phyloP scores from a whole-genome alignment of 441 rosid genomes.

The Geranium incanum region DNA sequence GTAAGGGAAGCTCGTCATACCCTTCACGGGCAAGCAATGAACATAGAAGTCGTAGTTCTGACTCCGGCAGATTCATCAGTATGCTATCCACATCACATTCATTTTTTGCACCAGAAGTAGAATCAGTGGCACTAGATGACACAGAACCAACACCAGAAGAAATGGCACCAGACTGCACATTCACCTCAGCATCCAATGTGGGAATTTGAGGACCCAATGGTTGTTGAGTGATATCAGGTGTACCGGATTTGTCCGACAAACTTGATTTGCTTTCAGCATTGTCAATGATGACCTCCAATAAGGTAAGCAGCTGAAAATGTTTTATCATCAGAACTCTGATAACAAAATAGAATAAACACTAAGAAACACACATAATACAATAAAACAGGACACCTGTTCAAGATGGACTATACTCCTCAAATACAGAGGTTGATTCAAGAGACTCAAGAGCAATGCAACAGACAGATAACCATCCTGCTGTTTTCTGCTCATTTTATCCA shows the following conservation, averaged over 20 bases:
- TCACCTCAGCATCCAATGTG: constrained; percentile 33
- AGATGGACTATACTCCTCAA: constrained; percentile 92
- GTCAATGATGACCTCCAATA: constrained; percentile 79
- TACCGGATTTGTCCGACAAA: constrained; percentile 43
- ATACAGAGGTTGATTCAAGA: constrained; percentile 87
- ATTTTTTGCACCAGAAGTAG: constrained; percentile 35
- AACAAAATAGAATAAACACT: constrained; percentile 4
- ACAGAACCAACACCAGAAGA: constrained; percentile 35
- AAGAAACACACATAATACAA: constrained; percentile 6
- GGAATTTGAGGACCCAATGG: constrained; percentile 34
- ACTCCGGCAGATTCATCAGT: constrained; percentile 63
- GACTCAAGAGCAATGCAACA: constrained; percentile 70
- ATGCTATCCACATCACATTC: constrained; percentile 52
- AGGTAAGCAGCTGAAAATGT: constrained; percentile 66
- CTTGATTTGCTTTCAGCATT: constrained; percentile 56
- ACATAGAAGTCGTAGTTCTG: constrained; percentile 79
- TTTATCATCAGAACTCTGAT: constrained; percentile 12
- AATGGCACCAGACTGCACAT: constrained; percentile 32
- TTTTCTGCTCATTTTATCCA: constrained; percentile 29
- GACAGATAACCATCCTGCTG: constrained; percentile 45
- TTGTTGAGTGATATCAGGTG: constrained; percentile 36
- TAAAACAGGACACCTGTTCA: constrained; percentile 57
- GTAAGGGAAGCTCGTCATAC: constrained; percentile 30
- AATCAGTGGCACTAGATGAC: constrained; percentile 33
- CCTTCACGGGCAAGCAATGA: constrained; percentile 96